Conservation (phyloP, 2,329 filamentous ascomycete genomes). For the Periglandula ipomoeae region DNA sequence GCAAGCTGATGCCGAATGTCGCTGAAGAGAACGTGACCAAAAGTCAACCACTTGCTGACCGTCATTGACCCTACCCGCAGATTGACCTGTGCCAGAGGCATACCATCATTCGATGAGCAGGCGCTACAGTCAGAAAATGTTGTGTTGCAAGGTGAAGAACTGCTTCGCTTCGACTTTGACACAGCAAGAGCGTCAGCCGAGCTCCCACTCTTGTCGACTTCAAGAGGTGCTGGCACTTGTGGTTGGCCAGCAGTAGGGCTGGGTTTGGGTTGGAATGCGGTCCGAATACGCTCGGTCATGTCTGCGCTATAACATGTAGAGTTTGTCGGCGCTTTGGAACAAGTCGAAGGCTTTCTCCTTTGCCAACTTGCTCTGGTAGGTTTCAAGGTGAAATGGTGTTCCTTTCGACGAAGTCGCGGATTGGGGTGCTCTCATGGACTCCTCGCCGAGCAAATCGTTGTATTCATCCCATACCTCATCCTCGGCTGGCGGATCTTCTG, state of each 20-base stretch:
- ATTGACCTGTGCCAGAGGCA: slow-evolving; percentile 62
- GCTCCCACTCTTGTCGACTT: neutral
- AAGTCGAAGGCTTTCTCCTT: slow-evolving; percentile 34
- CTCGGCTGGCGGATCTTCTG: slow-evolving; percentile 55
- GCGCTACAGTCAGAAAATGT: slow-evolving; percentile 37
- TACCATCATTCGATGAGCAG: slow-evolving; percentile 44
- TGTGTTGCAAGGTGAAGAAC: slow-evolving; percentile 21
- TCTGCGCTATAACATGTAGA: slow-evolving; percentile 48
- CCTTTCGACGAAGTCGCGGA: slow-evolving; percentile 49
- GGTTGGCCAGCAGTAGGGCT: slow-evolving; percentile 27
- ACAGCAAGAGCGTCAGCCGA: neutral
- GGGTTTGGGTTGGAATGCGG: slow-evolving; percentile 33
- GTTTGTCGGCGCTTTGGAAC: slow-evolving; percentile 25
- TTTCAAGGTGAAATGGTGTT: slow-evolving; percentile 46
- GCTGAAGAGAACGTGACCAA: slow-evolving; percentile 75
- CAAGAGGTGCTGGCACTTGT: neutral
- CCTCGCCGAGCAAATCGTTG: slow-evolving; percentile 73
- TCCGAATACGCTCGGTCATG: slow-evolving; percentile 42
- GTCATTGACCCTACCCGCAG: slow-evolving; percentile 73
- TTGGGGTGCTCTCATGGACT: slow-evolving; percentile 31
- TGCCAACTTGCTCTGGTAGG: slow-evolving; percentile 29
- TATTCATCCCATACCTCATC: slow-evolving; percentile 96
- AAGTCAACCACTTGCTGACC: slow-evolving; percentile 80
- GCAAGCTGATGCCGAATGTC: slow-evolving; percentile 64
- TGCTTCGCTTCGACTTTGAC: slow-evolving; percentile 20